These are phyloP conservation scores for Erigeron philadelphicus DNA, from an alignment of 140 eudicot species.

Conservation along the genomic window DNA sequence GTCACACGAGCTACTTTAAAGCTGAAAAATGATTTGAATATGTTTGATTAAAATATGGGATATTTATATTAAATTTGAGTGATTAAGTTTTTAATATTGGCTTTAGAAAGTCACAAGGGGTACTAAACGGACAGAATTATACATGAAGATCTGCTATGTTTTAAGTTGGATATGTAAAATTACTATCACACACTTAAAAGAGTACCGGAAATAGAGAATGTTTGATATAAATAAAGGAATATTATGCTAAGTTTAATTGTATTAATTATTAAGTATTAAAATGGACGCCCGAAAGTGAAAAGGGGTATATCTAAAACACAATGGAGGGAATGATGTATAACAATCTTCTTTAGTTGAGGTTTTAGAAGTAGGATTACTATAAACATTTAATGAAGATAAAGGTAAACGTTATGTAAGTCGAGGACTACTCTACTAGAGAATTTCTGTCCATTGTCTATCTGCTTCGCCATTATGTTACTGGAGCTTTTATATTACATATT, in stretches of 20 bases:
- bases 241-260: not conserved
- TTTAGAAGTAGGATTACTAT: not conserved
- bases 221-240: not conserved
- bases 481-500: not conserved
- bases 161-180: not conserved
- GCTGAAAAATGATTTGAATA: slow-evolving; percentile 2
- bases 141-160: too few relatives aligned
- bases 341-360: not conserved
- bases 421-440: not conserved
- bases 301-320: not conserved
- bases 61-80: too few relatives aligned
- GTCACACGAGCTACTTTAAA: not conserved
- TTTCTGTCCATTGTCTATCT: not conserved
- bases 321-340: not conserved
- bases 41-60: not conserved
- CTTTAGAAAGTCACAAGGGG: not conserved
- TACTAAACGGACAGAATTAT: not conserved
- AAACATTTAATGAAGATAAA: not conserved
- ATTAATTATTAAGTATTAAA: not conserved
- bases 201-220: not conserved
- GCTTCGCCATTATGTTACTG: not conserved
- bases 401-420: not conserved
- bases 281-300: not conserved
- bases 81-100: not conserved
- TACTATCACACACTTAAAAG: not conserved